A percentile compares a stretch with the other conserved stretches of the same genome.
phyloP scores from a whole-genome alignment of 495 filamentous ascomycete genomes.

The Chaetomium cochliodes region DNA sequence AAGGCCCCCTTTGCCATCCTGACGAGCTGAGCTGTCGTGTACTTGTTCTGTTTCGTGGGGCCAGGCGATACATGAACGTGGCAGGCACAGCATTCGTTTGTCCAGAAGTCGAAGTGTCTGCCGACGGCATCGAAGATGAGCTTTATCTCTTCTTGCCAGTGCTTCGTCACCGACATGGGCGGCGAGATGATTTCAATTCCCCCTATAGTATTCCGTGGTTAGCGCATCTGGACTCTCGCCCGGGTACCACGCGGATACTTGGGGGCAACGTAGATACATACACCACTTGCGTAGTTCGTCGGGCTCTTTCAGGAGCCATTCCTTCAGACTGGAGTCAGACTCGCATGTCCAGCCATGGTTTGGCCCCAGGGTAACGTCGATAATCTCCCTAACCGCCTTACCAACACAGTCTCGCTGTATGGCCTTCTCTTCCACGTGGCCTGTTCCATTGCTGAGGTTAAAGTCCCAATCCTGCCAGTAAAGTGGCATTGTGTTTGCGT shows the following conservation, averaged over 20 bases:
- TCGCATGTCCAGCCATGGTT: not conserved
- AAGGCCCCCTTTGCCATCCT: not conserved
- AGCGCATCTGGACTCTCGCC: not conserved
- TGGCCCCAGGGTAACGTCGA: not conserved
- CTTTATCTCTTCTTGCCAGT: not conserved
- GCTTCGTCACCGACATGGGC: not conserved
- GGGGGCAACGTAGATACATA: not conserved
- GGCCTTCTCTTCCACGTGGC: not conserved
- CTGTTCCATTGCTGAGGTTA: not conserved
- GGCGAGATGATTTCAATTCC: not conserved
- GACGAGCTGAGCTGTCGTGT: not conserved
- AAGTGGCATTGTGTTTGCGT: not conserved
- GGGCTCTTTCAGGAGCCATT: not conserved
- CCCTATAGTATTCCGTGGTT: not conserved
- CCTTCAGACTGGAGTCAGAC: not conserved
- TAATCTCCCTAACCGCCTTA: not conserved
- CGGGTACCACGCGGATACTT: not conserved
- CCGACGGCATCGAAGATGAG: not conserved
- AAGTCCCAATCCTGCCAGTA: not conserved
- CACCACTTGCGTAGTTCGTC: not conserved
- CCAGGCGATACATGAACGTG: not conserved
- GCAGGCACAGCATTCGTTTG: not conserved
- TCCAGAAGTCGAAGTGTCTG: not conserved
- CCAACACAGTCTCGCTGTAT: not conserved
- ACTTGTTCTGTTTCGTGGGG: not conserved